phyloP scores from a whole-genome alignment of 257 asterid species.

The Solanum pimpinellifolium region DNA sequence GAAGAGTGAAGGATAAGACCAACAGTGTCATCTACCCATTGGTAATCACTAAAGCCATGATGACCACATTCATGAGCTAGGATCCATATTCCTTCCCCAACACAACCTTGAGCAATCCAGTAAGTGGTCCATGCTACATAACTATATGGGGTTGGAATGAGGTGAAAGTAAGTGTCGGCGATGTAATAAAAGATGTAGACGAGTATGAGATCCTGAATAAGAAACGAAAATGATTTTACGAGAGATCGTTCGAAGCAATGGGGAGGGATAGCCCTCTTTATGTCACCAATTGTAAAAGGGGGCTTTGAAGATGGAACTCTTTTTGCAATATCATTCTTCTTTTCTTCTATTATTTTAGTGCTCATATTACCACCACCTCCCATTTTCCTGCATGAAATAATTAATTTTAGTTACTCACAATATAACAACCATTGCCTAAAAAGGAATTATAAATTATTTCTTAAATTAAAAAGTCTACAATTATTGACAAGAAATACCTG shows the following conservation, averaged over 20 bases:
- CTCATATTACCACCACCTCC: no score
- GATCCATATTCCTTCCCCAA: slow-evolving; percentile 1
- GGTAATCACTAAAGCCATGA: slow-evolving; percentile 6
- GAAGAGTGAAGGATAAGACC: slow-evolving; percentile 4
- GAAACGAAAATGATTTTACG: not conserved
- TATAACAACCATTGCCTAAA: no score
- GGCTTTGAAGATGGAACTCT: not conserved
- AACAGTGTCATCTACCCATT: slow-evolving; percentile 6
- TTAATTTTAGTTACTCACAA: no score
- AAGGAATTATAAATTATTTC: no score
- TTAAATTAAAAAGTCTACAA: no score
- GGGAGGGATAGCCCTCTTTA: not conserved
- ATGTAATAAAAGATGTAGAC: not conserved
- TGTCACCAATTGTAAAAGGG: not conserved
- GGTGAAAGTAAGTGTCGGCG: not conserved
- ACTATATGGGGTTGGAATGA: not conserved
- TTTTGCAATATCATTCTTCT: not conserved
- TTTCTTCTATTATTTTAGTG: no score
- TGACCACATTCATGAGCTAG: not conserved
- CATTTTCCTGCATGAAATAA: no score
- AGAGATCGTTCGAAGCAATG: not conserved
- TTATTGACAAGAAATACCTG: no score
- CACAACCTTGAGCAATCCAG: slow-evolving; percentile 8
- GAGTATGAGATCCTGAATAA: not conserved
- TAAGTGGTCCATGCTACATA: not conserved